Percentiles rank a stretch among this genome's conserved stretches.
Conservation (phyloP, 495 filamentous ascomycete species). For the Talaromyces trachyspermus region DNA sequence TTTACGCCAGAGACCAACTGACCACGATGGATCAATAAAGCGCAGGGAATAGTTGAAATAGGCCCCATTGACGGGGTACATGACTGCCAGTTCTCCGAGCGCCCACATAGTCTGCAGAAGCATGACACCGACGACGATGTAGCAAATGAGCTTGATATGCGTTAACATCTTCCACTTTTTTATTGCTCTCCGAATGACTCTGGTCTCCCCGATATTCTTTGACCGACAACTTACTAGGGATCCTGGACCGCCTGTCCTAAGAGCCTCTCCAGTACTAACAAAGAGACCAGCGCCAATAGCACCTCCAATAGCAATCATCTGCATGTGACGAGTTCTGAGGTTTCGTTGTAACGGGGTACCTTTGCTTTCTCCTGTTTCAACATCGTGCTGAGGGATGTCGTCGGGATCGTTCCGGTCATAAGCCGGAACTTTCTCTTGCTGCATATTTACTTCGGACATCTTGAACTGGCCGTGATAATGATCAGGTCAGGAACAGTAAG, state of each 20-base stretch:
- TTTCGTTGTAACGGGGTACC: slow-evolving; percentile 24
- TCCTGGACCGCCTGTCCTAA: slow-evolving; percentile 34
- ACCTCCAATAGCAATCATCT: slow-evolving; percentile 66
- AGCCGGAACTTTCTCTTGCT: neutral
- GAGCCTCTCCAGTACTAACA: slow-evolving; percentile 39
- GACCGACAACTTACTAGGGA: slow-evolving; percentile 26
- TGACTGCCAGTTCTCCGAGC: slow-evolving; percentile 60
- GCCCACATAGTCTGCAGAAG: slow-evolving; percentile 54
- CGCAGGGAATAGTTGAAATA: slow-evolving; percentile 50
- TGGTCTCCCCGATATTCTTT: neutral
- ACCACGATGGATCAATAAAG: slow-evolving; percentile 53
- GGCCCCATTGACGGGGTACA: slow-evolving; percentile 61
- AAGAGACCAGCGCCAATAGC: slow-evolving; percentile 50
- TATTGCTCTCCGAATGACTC: neutral
- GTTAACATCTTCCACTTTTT: slow-evolving; percentile 16
- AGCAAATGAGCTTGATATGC: slow-evolving; percentile 33
- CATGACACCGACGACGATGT: slow-evolving; percentile 46
- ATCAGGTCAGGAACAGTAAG: neutral
- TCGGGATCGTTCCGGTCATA: neutral
- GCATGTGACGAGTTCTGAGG: slow-evolving; percentile 55
- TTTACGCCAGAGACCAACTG: neutral
- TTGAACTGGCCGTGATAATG: too few relatives aligned
- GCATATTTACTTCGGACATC: slow-evolving; percentile 1
- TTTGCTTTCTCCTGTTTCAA: slow-evolving; percentile 3
- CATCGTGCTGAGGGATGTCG: slow-evolving; percentile 3